These are phyloP conservation scores for Fusarium sp. DNA, from an alignment of 2,329 filamentous ascomycete genomes.

Conservation along the genomic window DNA sequence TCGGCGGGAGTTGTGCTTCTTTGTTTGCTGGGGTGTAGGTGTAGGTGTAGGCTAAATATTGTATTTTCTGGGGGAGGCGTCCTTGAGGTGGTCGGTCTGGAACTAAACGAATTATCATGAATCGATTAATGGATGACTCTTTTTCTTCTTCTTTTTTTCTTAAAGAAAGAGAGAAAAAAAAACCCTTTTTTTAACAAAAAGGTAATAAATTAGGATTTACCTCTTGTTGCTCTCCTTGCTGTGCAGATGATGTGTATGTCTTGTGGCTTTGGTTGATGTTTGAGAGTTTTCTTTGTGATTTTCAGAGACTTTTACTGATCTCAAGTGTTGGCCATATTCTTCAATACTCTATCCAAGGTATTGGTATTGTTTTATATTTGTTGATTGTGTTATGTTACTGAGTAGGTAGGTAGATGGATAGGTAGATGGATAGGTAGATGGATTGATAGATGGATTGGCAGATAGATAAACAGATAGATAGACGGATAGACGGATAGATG, in stretches of 20 bases:
- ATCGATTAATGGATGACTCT: constrained; percentile 23
- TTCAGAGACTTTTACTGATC: background rate
- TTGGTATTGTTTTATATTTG: too few relatives aligned
- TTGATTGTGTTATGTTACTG: too few relatives aligned
- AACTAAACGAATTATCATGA: constrained; percentile 40
- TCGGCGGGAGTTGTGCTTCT: constrained; percentile 43
- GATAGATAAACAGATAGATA: too few relatives aligned
- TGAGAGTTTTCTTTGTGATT: background rate
- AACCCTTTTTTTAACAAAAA: too few relatives aligned
- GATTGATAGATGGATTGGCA: too few relatives aligned
- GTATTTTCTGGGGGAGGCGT: constrained; percentile 39
- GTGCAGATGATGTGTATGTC: background rate
- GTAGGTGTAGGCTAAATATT: constrained; percentile 16
- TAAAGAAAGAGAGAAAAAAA: too few relatives aligned
- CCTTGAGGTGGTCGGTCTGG: constrained; percentile 37
- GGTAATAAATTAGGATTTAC: constrained; percentile 30
- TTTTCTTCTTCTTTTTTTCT: too few relatives aligned
- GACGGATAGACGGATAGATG: too few relatives aligned
- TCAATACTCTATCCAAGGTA: too few relatives aligned
- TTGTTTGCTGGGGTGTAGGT: constrained; percentile 14
- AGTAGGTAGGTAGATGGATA: background rate
- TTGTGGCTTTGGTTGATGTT: background rate
- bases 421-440: too few relatives aligned
- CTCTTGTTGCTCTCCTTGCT: background rate
- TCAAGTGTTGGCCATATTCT: too few relatives aligned